Evolutionary conservation across 768 basidiomycete species (phyloP), one percentile per base, ranked within the genome.

Genomic region (Pleurotus citrinopileatus): DNA sequence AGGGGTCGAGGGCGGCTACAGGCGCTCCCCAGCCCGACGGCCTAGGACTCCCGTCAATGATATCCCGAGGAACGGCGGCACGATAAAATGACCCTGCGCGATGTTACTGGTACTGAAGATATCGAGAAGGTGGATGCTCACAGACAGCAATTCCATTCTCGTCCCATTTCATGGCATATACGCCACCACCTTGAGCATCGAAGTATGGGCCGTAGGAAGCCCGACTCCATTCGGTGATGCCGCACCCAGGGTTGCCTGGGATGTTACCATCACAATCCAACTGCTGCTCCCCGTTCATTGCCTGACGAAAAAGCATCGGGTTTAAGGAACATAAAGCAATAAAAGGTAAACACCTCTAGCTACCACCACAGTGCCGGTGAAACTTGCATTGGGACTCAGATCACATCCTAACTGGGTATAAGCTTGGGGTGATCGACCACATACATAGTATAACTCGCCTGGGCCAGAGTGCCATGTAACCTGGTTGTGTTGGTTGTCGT

Each of bases 151-250:
- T 90, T 1, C 84, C 83, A 56, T 74, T 76, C 55, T 83, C 79
- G 62, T 93, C 89, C 93, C 93, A 94, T 60, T 88, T 87, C 89
- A 92, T 91, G 1, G 84, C 91, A 64, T 91, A 94, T 2, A 92
- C 84, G 2, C 93, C 93, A 3, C 93, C 93, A 8, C 87, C 82
- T 62, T 82, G 83, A 0, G 78, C 76, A 57, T 94, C 92, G 64
- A 94, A 94, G 50, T 79, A 80, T 32, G 87, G 84, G 0, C 93
- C 93, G 67, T 90, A 94, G 0, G 92, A 94, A 2, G 87, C 85
- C 19, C 78, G 76, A 61, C 90, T 93, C 82, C 83, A 84, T 63
- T 94, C 91, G 0, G 77, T 81, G 57, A 93, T 73, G 32, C 86
- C 85, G 59, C 93, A 94, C 5, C 93, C 92, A 40, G 84, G 76